These are phyloP conservation scores for Onygenales sp. DNA, from an alignment of 2,329 filamentous ascomycete species.

Conservation along the genomic window DNA sequence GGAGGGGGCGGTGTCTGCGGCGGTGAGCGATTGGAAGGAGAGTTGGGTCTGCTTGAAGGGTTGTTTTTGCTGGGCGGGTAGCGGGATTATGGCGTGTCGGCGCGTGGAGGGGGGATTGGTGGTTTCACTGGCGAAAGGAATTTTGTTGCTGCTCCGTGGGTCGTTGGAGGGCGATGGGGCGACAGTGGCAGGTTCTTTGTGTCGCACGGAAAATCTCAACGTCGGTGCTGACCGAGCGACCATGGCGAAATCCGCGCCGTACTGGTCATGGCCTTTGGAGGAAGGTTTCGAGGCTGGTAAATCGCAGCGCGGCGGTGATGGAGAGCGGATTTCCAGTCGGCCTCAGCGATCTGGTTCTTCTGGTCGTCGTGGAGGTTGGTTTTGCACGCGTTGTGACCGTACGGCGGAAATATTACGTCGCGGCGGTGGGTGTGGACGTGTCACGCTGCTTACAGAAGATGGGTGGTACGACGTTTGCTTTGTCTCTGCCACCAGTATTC, in stretches of 20 bases:
- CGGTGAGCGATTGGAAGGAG: constrained; percentile 6
- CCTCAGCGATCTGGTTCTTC: background rate
- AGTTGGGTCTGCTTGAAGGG: background rate
- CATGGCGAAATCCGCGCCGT: constrained; percentile 15
- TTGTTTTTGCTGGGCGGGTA: constrained; percentile 7
- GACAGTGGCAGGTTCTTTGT: constrained; percentile 15
- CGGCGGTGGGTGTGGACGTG: background rate
- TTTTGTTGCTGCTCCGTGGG: constrained; percentile 14
- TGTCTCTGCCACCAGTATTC: too few species aligned
- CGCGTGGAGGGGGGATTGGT: constrained; percentile 8
- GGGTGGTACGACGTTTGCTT: background rate
- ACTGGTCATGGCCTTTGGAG: constrained; percentile 3
- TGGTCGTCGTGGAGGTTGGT: background rate
- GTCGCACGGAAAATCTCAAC: constrained; percentile 24
- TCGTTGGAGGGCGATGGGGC: constrained; percentile 16
- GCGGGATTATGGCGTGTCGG: constrained; percentile 2
- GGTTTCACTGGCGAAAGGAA: constrained; percentile 18
- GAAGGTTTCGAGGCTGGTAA: background rate
- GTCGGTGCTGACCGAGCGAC: constrained; percentile 25
- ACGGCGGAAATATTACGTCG: background rate
- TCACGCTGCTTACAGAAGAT: background rate
- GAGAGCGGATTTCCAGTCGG: background rate
- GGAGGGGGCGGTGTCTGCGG: constrained; percentile 2
- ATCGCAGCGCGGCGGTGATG: background rate
- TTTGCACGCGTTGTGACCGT: background rate